A percentile compares a stretch with the other conserved stretches of the same genome.
phyloP scores from a whole-genome alignment of 2,329 filamentous ascomycete species.

The Xylariaceae sp. region DNA sequence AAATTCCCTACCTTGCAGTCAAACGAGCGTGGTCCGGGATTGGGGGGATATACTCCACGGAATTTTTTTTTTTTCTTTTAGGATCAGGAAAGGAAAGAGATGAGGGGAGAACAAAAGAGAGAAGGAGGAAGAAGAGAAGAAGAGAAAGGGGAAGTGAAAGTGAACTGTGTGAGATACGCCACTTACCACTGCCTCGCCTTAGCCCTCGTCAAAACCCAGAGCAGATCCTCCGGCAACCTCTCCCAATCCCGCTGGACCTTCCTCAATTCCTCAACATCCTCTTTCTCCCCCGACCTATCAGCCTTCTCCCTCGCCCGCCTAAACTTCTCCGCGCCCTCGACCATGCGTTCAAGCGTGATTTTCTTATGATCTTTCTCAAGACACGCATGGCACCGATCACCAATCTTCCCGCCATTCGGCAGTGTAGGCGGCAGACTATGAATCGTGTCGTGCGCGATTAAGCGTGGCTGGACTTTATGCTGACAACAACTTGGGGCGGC shows the following conservation, averaged over 20 bases:
- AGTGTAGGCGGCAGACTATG: constrained; percentile 32
- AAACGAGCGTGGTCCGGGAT: too few species aligned
- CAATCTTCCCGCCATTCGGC: constrained; percentile 28
- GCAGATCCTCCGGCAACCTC: constrained; percentile 9
- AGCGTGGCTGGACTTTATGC: constrained; percentile 26
- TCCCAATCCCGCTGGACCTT: constrained; percentile 18
- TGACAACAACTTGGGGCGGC: too few species aligned
- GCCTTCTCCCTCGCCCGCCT: constrained; percentile 10
- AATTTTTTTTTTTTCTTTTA: too few species aligned
- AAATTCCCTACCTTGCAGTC: too few species aligned
- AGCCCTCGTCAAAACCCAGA: constrained; percentile 2
- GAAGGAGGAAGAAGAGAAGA: too few species aligned
- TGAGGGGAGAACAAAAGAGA: too few species aligned
- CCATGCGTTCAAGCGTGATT: constrained; percentile 6
- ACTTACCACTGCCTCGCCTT: constrained; percentile 15
- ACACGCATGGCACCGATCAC: constrained; percentile 16
- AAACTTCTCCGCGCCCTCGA: constrained; percentile 9
- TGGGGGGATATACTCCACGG: too few species aligned
- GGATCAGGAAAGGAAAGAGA: too few species aligned
- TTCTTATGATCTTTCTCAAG: constrained; percentile 4
- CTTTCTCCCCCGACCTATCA: constrained; percentile 8
- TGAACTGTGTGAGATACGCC: too few species aligned
- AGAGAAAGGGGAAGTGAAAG: too few species aligned
- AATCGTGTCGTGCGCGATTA: constrained; percentile 30
- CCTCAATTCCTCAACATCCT: constrained; percentile 10